phyloP scores from a whole-genome alignment of 768 basidiomycete species.

The Tephrocybe sp. region DNA sequence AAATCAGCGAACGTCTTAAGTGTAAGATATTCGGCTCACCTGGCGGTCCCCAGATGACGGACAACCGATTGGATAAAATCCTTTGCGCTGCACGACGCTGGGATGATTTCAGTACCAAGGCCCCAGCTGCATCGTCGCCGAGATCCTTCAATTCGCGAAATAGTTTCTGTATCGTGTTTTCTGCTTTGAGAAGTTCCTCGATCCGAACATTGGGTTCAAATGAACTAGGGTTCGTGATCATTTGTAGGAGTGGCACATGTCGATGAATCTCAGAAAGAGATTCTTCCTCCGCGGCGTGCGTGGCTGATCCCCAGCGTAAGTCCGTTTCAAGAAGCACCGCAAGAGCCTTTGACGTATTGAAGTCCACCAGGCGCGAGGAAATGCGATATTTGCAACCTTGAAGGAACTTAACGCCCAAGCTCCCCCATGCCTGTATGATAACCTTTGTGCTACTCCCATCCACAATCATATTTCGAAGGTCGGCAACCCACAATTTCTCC shows the following conservation, averaged over 20 bases:
- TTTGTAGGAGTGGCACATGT: slow-evolving; percentile 41
- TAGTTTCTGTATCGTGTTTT: slow-evolving; percentile 36
- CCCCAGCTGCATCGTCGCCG: slow-evolving; percentile 32
- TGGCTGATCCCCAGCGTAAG: slow-evolving; percentile 27
- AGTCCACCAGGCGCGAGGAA: slow-evolving; percentile 52
- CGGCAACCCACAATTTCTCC: slow-evolving; percentile 37
- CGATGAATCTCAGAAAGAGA: slow-evolving; percentile 13
- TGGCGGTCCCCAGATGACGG: slow-evolving; percentile 54
- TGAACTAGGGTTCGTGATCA: slow-evolving; percentile 41
- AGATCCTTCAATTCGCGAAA: slow-evolving; percentile 39
- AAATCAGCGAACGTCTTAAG: background rate
- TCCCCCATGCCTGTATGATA: slow-evolving; percentile 38
- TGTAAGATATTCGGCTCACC: slow-evolving; percentile 23
- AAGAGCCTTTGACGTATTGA: slow-evolving; percentile 48
- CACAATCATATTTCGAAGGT: slow-evolving; percentile 39
- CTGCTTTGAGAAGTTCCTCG: slow-evolving; percentile 32
- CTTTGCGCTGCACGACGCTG: slow-evolving; percentile 45
- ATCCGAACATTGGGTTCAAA: slow-evolving; percentile 31
- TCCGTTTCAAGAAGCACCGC: slow-evolving; percentile 48
- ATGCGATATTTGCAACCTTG: slow-evolving; percentile 40
- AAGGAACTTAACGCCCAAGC: slow-evolving; percentile 26
- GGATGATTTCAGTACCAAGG: slow-evolving; percentile 44
- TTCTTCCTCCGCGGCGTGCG: slow-evolving; percentile 12
- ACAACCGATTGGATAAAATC: slow-evolving; percentile 43
- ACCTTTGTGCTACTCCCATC: slow-evolving; percentile 34